phyloP scores from a whole-genome alignment of 192 early-diverging fungal species.

The Coemansia sp. region DNA sequence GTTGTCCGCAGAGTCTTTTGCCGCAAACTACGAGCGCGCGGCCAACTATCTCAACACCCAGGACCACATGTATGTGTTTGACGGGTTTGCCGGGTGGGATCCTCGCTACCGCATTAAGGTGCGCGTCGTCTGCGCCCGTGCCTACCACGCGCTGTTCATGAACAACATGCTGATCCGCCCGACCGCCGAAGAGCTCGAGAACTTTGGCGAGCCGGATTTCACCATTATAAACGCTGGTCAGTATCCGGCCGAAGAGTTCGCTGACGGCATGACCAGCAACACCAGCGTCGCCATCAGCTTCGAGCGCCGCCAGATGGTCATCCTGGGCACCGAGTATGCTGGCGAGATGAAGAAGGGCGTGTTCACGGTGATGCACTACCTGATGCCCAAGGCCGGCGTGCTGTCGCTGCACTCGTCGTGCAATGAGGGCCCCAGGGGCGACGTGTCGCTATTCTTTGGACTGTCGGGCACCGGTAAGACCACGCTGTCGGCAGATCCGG shows the following conservation, averaged over 20 bases:
- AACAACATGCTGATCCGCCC: slow-evolving; percentile 98
- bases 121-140: slow-evolving; percentile 88
- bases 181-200: slow-evolving; percentile 79
- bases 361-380: slow-evolving; percentile 98
- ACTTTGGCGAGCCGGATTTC: slow-evolving; percentile 94
- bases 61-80: slow-evolving; percentile 88
- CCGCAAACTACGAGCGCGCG: slow-evolving; percentile 93
- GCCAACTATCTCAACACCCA: slow-evolving; percentile 96
- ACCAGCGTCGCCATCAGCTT: slow-evolving; percentile 94
- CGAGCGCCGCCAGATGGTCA: slow-evolving; percentile 92
- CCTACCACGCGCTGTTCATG: slow-evolving; percentile 98
- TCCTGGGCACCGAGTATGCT: slow-evolving; percentile 96
- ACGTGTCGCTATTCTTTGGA: slow-evolving; percentile 98
- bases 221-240: slow-evolving; percentile 95
- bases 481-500: slow-evolving; percentile 92
- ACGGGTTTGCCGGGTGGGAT: slow-evolving; percentile 98
- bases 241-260: slow-evolving; percentile 92
- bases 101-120: slow-evolving; percentile 98
- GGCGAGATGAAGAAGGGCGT: slow-evolving; percentile 99
- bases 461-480: slow-evolving; percentile 98
- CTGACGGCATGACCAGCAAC: slow-evolving; percentile 91
- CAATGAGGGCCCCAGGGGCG: slow-evolving; percentile 84
- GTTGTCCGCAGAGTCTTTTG: slow-evolving; percentile 75
- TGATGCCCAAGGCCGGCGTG: slow-evolving; percentile 83
- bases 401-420: slow-evolving; percentile 72